Evolutionary conservation across 371 early-diverging fungal species (phyloP).

Genomic region (Catenaria anguillulae): DNA sequence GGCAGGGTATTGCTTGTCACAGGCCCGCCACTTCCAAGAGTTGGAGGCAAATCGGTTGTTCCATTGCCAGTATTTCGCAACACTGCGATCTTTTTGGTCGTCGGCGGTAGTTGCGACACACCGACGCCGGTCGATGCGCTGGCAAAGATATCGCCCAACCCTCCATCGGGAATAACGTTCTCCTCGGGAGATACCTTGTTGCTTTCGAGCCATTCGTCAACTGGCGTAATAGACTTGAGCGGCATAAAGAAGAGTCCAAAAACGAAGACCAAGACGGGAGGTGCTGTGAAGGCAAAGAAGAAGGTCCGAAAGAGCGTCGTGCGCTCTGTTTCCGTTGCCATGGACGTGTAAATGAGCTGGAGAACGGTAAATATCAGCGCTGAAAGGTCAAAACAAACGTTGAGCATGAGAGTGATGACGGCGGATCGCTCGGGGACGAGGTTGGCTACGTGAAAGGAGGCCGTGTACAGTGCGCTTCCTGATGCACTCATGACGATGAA

Average conservation of each 20-base stretch:
- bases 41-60: too few relatives aligned
- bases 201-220: too few relatives aligned
- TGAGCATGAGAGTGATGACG: neutral
- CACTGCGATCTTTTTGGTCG: too few relatives aligned
- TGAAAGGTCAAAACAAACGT: neutral
- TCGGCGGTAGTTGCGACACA: too few relatives aligned
- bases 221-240: neutral
- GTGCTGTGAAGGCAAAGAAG: neutral
- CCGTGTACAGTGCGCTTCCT: neutral
- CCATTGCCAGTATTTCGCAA: too few relatives aligned
- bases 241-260: neutral
- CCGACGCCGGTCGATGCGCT: too few relatives aligned
- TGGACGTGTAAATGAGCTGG: neutral
- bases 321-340: neutral
- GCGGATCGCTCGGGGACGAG: neutral
- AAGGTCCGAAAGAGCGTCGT: neutral
- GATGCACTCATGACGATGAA: neutral
- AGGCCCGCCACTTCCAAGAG: too few relatives aligned
- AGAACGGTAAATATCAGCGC: neutral
- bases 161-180: too few relatives aligned
- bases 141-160: too few relatives aligned
- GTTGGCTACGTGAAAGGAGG: constrained; percentile 1
- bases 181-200: too few relatives aligned
- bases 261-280: neutral
- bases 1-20: too few relatives aligned